phyloP scores from a whole-genome alignment of 768 basidiomycete genomes.

The Leccinum truebloodii region DNA sequence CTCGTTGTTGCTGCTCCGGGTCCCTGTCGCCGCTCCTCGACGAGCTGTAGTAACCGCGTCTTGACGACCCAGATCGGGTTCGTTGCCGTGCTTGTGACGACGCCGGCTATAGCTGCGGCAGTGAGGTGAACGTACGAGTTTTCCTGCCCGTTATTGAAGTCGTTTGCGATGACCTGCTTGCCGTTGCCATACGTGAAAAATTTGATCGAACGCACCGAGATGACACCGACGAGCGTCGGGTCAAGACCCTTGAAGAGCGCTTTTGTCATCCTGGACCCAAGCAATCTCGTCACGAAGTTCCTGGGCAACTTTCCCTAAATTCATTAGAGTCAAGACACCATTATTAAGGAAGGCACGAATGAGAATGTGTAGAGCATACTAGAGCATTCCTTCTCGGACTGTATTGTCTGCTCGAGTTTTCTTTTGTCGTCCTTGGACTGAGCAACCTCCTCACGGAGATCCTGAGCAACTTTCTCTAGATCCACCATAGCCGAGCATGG shows the following conservation, averaged over 20 bases:
- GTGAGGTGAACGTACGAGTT: slow-evolving; percentile 83
- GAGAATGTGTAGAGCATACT: too few species aligned
- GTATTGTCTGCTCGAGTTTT: too few species aligned
- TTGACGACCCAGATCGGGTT: slow-evolving; percentile 99
- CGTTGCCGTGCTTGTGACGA: slow-evolving; percentile 85
- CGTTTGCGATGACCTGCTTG: slow-evolving; percentile 84
- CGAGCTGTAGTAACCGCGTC: slow-evolving; percentile 91
- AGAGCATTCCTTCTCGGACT: too few species aligned
- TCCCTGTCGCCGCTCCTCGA: slow-evolving; percentile 30
- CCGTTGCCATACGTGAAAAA: slow-evolving; percentile 98
- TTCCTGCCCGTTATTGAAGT: slow-evolving; percentile 75
- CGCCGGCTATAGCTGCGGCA: slow-evolving; percentile 84
- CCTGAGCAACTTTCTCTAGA: too few species aligned
- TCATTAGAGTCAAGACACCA: too few species aligned
- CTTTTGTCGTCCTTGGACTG: too few species aligned
- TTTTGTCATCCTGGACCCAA: too few species aligned
- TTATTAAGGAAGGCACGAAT: too few species aligned
- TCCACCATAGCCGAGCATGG: too few species aligned
- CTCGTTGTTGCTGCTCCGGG: neutral
- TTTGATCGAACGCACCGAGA: slow-evolving; percentile 95
- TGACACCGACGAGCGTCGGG: slow-evolving; percentile 90
- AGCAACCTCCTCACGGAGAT: too few species aligned
- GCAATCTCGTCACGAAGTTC: too few species aligned
- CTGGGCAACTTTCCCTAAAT: too few species aligned
- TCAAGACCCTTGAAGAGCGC: slow-evolving; percentile 88